A percentile compares a stretch with the other conserved stretches of the same genome.
Conservation (phyloP, 2,329 filamentous ascomycete genomes). For the Chaetoscypha palmicola region DNA sequence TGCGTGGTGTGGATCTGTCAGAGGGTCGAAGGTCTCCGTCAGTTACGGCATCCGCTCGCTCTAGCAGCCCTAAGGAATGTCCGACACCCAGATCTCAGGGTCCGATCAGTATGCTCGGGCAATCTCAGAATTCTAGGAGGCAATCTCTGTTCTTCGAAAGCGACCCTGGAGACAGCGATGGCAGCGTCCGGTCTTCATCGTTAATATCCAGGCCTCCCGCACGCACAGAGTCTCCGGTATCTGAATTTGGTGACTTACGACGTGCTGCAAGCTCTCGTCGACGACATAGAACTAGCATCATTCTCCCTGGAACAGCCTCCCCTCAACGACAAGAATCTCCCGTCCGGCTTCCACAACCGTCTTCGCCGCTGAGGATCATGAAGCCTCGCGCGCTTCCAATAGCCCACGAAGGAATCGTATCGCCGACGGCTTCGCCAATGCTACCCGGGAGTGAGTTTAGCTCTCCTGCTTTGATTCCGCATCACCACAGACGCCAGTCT, state of each 20-base stretch:
- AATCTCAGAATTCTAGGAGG: slow-evolving; percentile 59
- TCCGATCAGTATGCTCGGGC: slow-evolving; percentile 47
- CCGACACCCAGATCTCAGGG: slow-evolving; percentile 83
- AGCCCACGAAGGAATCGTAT: slow-evolving; percentile 60
- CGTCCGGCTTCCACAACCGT: slow-evolving; percentile 64
- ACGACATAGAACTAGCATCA: slow-evolving; percentile 78
- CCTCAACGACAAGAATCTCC: slow-evolving; percentile 85
- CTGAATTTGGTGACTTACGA: slow-evolving; percentile 71
- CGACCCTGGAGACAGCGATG: slow-evolving; percentile 78
- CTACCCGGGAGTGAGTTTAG: slow-evolving; percentile 75
- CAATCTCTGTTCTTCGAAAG: slow-evolving; percentile 76
- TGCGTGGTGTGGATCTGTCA: slow-evolving; percentile 33
- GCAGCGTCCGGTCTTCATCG: slow-evolving; percentile 76
- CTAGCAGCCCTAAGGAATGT: slow-evolving; percentile 84
- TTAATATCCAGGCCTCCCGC: slow-evolving; percentile 58
- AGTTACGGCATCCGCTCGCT: slow-evolving; percentile 60
- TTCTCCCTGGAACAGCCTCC: slow-evolving; percentile 71
- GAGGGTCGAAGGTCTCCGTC: slow-evolving; percentile 45
- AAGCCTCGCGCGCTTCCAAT: slow-evolving; percentile 65
- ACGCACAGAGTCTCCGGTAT: slow-evolving; percentile 83
- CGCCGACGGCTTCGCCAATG: slow-evolving; percentile 85
- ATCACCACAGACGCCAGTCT: slow-evolving; percentile 81
- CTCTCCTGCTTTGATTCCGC: slow-evolving; percentile 58
- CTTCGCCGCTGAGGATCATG: slow-evolving; percentile 77
- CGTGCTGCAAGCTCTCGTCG: slow-evolving; percentile 73